Conservation (phyloP, 73 alveolate species). For the Uronychia setigera region DNA sequence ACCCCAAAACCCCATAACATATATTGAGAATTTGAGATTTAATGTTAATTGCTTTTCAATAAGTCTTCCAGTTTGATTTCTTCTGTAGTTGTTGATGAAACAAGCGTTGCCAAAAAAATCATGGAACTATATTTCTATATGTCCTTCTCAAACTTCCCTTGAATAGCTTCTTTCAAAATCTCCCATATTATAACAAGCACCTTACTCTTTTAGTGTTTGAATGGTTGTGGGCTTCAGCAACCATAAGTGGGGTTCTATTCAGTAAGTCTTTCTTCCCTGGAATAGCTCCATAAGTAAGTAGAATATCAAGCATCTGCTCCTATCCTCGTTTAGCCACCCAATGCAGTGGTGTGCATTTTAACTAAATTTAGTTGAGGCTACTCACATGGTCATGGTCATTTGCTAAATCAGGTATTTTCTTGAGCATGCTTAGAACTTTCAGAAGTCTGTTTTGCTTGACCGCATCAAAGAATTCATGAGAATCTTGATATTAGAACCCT, state of each 20-base stretch:
- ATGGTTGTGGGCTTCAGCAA: constrained; percentile 15
- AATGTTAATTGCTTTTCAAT: neutral
- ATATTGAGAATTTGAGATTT: too few relatives aligned
- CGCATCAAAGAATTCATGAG: neutral
- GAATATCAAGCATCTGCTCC: constrained; percentile 11
- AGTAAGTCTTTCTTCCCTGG: constrained; percentile 32
- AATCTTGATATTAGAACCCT: neutral
- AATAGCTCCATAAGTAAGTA: constrained; percentile 21
- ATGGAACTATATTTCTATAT: neutral
- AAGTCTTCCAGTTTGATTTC: neutral
- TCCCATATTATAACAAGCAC: neutral
- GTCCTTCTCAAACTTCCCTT: neutral
- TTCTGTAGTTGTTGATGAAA: neutral
- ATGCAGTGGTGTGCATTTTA: constrained; percentile 18
- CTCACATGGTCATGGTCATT: neutral
- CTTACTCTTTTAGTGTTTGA: neutral
- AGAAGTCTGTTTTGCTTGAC: neutral
- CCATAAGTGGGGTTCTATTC: constrained; percentile 48
- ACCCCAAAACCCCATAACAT: too few relatives aligned
- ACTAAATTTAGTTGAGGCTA: neutral
- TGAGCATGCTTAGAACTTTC: neutral
- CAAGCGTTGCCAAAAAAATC: neutral
- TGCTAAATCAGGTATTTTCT: neutral
- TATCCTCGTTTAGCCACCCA: constrained; percentile 58
- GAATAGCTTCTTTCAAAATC: neutral